Base-by-base conservation (phyloP, 2,329 filamentous ascomycete species). In the Zymoseptoria crescenta region DNA sequence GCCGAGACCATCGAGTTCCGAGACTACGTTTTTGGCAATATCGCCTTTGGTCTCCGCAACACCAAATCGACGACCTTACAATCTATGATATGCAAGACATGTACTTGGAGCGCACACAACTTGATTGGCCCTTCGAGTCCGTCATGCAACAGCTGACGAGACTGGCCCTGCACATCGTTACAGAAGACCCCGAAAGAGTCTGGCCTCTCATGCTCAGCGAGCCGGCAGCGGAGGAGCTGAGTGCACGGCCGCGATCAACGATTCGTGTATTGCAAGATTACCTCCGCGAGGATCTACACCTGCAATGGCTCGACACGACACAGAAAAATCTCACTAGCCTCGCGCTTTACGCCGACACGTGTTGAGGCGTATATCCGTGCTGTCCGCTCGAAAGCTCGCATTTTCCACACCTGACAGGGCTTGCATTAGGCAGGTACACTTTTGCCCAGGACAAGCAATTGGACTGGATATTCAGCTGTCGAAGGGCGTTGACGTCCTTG, bases 381-480 rank as follows among this genome's bases (percentile, higher is more conserved):
- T 68, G 75, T 49, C 71, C 78, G 29, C 70, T 78, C 21, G 20
- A 58, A 62, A n/a, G 41, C 24, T 8, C 64, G 3, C 58, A 63
- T n/a, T 76, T 80, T 29, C 75, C 76, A 0, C 65, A 70, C 0
- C 72, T 81, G 4, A 71, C 71, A 30, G 69, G 73, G 0, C 69
- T 81, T 0, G 67, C 72, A 0, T 62, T 81, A 0, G 75, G 76
- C 0, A 74, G 74, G 1, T 77, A 74, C 20, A 69, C 72, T 2
- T 79, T 81, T 53, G 71, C 71, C 4, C 72, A 79, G 35, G 73
- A 79, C 20, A 75, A 73, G 70, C 78, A 81, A 56, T 64, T 80
- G 0, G 74, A 76, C 8, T 81, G 78, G 78, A 73, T 81, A 3
- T 59, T 75, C 0, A 72, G 71, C 0, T 69, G 80, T 3, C 69